phyloP scores from a whole-genome alignment of 257 asterid genomes.

The Ligustrum vulgare region DNA sequence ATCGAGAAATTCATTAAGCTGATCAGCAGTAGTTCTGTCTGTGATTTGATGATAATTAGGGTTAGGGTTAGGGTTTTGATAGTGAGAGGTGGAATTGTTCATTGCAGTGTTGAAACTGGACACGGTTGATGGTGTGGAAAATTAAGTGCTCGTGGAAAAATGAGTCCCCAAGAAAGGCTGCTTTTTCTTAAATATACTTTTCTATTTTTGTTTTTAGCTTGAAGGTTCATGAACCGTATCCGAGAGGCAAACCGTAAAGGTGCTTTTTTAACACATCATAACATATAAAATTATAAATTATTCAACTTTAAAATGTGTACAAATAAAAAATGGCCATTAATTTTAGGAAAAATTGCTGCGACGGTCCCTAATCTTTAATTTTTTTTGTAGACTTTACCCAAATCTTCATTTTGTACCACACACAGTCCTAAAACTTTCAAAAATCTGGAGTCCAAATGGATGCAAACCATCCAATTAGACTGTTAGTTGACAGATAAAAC shows the following conservation, averaged over 20 bases:
- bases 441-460: too few relatives aligned
- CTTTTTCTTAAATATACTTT: not conserved
- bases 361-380: too few relatives aligned
- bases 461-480: too few relatives aligned
- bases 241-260: slow-evolving; percentile 15
- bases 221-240: slow-evolving; percentile 22
- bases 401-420: too few relatives aligned
- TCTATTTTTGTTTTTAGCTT: not conserved
- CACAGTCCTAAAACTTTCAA: too few relatives aligned
- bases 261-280: slow-evolving; percentile 18
- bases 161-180: not conserved
- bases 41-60: not conserved
- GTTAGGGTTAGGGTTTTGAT: slow-evolving; percentile 28
- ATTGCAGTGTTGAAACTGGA: slow-evolving; percentile 1
- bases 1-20: not conserved
- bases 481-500: too few relatives aligned
- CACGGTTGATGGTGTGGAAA: slow-evolving; percentile 11
- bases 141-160: not conserved
- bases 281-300: too few relatives aligned
- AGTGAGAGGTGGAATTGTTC: not conserved
- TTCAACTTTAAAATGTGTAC: too few relatives aligned
- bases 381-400: too few relatives aligned
- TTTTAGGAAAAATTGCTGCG: too few relatives aligned
- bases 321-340: too few relatives aligned
- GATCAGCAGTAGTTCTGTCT: not conserved